phyloP scores from a whole-genome alignment of 371 early-diverging fungal genomes.

The Actinomucor elegans region DNA sequence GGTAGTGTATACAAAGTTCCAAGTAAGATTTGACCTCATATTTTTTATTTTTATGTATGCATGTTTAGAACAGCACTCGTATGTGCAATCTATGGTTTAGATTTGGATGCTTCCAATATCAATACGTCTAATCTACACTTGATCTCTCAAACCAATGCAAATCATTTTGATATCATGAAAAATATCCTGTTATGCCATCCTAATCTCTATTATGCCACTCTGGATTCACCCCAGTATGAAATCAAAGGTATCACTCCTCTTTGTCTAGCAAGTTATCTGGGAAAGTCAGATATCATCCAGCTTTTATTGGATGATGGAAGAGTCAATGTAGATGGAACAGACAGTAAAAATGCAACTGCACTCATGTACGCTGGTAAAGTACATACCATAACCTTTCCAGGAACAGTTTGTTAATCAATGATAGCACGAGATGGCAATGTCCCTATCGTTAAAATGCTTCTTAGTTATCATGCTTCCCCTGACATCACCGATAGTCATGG shows the following conservation, averaged over 20 bases:
- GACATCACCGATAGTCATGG: conserved; percentile 67
- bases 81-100: conserved; percentile 62
- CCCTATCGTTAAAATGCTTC: conserved; percentile 56
- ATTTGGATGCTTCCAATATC: conserved; percentile 52
- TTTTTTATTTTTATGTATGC: neutral
- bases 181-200: conserved; percentile 58
- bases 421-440: conserved; percentile 71
- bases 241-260: conserved; percentile 73
- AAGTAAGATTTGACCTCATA: neutral
- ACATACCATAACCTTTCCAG: neutral
- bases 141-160: conserved; percentile 56
- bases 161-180: conserved; percentile 59
- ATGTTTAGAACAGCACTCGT: conserved; percentile 53
- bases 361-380: conserved; percentile 77
- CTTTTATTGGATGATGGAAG: conserved; percentile 64
- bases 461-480: conserved; percentile 59
- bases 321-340: conserved; percentile 66
- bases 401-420: no score
- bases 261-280: conserved; percentile 74
- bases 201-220: conserved; percentile 50
- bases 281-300: conserved; percentile 63
- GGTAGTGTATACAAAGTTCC: conserved; percentile 33
- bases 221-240: conserved; percentile 68
- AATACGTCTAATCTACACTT: conserved; percentile 60
- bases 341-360: conserved; percentile 72